A percentile compares a stretch with the other conserved stretches of the same genome.
phyloP scores from a whole-genome alignment of 192 early-diverging fungal genomes.

The Backusella sp. region DNA sequence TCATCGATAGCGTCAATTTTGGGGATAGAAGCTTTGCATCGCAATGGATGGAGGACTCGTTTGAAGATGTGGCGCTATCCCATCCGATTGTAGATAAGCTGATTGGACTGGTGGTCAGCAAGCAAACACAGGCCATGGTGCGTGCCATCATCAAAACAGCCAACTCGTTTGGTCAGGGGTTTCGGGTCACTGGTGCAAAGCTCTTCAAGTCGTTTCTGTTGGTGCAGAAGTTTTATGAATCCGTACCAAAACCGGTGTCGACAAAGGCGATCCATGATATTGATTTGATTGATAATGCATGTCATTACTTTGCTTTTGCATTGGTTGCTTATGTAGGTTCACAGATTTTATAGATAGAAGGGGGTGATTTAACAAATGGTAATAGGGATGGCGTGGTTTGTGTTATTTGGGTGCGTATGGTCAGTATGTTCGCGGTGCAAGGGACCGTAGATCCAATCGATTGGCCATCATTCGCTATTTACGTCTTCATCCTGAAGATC shows the following conservation, averaged over 20 bases:
- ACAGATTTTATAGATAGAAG: too few relatives aligned
- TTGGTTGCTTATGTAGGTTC: constrained; percentile 49
- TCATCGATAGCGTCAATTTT: constrained; percentile 45
- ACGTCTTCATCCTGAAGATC: constrained; percentile 56
- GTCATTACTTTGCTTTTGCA: constrained; percentile 56
- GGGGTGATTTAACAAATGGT: background rate
- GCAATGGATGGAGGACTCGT: constrained; percentile 36
- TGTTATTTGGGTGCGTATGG: constrained; percentile 32
- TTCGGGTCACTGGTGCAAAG: constrained; percentile 54
- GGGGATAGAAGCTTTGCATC: constrained; percentile 34
- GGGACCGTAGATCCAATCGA: constrained; percentile 62
- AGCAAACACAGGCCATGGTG: constrained; percentile 44
- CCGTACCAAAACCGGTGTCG: background rate
- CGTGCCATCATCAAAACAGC: constrained; percentile 44
- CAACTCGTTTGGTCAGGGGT: constrained; percentile 55
- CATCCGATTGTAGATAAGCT: constrained; percentile 31
- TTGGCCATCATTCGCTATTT: constrained; percentile 62
- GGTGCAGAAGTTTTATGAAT: constrained; percentile 52
- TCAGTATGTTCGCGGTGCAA: constrained; percentile 33
- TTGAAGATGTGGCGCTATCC: constrained; percentile 35
- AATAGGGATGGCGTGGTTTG: constrained; percentile 37
- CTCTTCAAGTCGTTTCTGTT: constrained; percentile 52
- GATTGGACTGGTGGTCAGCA: constrained; percentile 40
- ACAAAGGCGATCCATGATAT: constrained; percentile 20
- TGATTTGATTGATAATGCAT: constrained; percentile 39